A percentile compares a stretch with the other conserved stretches of the same genome.
These are phyloP conservation scores for Stenocarpella maydis DNA, from an alignment of 2,329 filamentous ascomycete genomes.

Conservation along the genomic window DNA sequence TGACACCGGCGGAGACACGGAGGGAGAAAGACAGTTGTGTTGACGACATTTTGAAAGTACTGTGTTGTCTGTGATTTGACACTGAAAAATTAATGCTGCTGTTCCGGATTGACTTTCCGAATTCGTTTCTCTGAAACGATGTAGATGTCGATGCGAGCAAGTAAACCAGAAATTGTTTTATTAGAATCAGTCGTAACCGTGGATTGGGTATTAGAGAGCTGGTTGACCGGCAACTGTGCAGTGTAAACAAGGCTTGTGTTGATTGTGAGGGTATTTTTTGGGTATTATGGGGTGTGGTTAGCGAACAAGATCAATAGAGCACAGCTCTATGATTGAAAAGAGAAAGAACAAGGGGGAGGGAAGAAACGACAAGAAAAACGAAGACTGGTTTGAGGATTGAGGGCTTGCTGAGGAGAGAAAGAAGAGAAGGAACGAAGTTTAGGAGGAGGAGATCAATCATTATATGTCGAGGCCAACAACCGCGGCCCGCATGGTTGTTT, in stretches of 20 bases:
- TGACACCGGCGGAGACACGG: conserved; percentile 94
- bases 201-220: conserved; percentile 48
- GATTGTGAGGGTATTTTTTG: conserved; percentile 46
- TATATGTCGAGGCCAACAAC: conserved; percentile 51
- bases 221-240: conserved; percentile 59
- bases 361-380: conserved; percentile 52
- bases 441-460: conserved; percentile 48
- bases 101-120: conserved; percentile 47
- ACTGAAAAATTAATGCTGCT: conserved; percentile 47
- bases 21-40: conserved; percentile 96
- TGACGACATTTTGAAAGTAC: conserved; percentile 76
- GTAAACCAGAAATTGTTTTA: conserved; percentile 62
- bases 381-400: conserved; percentile 62
- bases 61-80: conserved; percentile 45
- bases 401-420: conserved; percentile 72
- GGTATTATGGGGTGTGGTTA: conserved; percentile 35
- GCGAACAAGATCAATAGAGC: conserved; percentile 44
- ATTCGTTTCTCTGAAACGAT: conserved; percentile 37
- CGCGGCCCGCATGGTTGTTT: conserved; percentile 42
- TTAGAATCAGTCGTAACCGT: conserved; percentile 48
- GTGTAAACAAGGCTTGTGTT: conserved; percentile 38
- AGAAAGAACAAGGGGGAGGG: conserved; percentile 42
- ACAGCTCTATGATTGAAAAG: conserved; percentile 45
- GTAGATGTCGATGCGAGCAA: conserved; percentile 57
- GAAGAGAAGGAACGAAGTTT: conserved; percentile 50